Evolutionary conservation across 148 eudicot genomes (phyloP).

Genomic region (Vaccinium myrtillus): DNA sequence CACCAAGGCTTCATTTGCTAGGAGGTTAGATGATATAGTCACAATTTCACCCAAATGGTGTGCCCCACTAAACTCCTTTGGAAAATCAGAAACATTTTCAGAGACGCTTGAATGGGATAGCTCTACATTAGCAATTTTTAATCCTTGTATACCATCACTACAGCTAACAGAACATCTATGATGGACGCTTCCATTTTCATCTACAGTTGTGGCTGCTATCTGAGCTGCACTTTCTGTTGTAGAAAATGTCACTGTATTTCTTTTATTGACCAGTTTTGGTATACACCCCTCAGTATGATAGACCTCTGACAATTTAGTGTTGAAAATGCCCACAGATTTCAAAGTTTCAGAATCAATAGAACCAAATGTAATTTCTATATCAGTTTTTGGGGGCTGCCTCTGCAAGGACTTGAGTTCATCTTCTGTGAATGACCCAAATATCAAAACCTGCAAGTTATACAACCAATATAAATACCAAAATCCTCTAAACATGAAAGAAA

Average conservation of each 20-base stretch:
- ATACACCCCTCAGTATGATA: slow-evolving; percentile 28
- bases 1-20: slow-evolving; percentile 10
- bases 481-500: background rate
- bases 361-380: slow-evolving; percentile 56
- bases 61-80: slow-evolving; percentile 18
- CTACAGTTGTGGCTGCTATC: slow-evolving; percentile 19
- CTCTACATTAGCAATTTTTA: slow-evolving; percentile 26
- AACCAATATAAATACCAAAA: background rate
- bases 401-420: slow-evolving; percentile 41
- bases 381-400: slow-evolving; percentile 23
- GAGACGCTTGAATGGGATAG: slow-evolving; percentile 26
- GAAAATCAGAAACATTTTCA: slow-evolving; percentile 20
- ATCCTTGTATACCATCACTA: slow-evolving; percentile 33
- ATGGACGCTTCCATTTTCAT: slow-evolving; percentile 42
- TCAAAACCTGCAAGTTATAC: slow-evolving; percentile 39
- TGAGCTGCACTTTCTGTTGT: slow-evolving; percentile 20
- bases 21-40: slow-evolving; percentile 16
- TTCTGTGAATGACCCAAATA: slow-evolving; percentile 49
- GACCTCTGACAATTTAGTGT: slow-evolving; percentile 25
- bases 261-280: slow-evolving; percentile 28
- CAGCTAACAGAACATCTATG: slow-evolving; percentile 18
- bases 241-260: slow-evolving; percentile 17
- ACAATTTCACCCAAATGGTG: slow-evolving; percentile 4
- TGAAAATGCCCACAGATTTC: slow-evolving; percentile 40
- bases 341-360: slow-evolving; percentile 53